Base-by-base conservation (phyloP, 306 rosid genomes). In the Rosa persica region DNA sequence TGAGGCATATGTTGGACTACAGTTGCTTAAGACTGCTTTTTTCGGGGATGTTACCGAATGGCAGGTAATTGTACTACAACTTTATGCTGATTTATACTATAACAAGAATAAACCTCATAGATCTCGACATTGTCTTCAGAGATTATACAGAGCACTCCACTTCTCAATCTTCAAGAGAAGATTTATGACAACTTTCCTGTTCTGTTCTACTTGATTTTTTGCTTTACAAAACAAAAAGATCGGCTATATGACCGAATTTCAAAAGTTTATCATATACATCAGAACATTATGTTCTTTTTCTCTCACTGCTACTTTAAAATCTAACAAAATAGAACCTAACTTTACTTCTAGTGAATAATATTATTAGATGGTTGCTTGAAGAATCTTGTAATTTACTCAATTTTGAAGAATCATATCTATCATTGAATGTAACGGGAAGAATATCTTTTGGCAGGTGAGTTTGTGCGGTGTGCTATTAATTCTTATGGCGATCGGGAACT, bases 401-500 rank as follows among this genome's bases (percentile, higher is more conserved):
- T 30, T 16, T 38, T 2, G 36, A 15, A 72, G 74, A 81, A 40
- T 8, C 60, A 65, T 75, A 67, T 76, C 39, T 40, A 0, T 62
- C 72, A 71, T 66, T 73, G 60, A 58, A 25, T 23, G 40, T 38
- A 60, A 25, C 67, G 65, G 17, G 73, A 78, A 81, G 77, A 74
- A 78, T 82, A 48, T 65, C 38, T 69, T 39, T 67, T 57, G 73
- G 82, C 97, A 96, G 99, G 99, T 96, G n/a, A 77, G 86, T 76
- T 85, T 93, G 85, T 93, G 96, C 20, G 99, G 99, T 38, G 23
- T 88, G 72, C 90, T 96, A 70, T 81, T 96, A 83, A 89, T 96
- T 58, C 44, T 89, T 19, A 96, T 96, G 99, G 99, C 99, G 60
- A 84, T 91, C 51, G 99, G 96, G 83, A 96, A 96, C 90, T 96